A percentile compares a stretch with the other conserved stretches of the same genome.
Evolutionary conservation across 108 stramenopile species (phyloP).

Genomic region (Nitzschia putrida): DNA sequence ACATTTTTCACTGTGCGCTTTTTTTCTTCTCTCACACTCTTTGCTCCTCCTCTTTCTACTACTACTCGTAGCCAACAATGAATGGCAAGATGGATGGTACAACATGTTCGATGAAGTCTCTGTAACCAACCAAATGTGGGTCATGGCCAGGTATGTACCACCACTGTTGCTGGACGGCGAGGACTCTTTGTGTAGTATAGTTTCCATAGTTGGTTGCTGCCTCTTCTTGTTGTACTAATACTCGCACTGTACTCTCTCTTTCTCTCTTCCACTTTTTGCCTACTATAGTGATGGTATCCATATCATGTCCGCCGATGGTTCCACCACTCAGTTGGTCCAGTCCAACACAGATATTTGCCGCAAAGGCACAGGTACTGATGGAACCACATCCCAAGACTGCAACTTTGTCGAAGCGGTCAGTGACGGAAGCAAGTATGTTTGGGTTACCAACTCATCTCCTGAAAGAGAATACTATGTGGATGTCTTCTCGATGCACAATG

Average conservation of each 20-base stretch:
- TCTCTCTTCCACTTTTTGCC: too few species aligned
- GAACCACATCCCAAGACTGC: background rate
- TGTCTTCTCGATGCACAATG: background rate
- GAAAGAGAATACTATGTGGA: background rate
- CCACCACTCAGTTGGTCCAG: background rate
- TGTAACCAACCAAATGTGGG: background rate
- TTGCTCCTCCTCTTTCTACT: too few species aligned
- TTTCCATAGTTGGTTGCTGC: background rate
- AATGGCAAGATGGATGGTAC: background rate
- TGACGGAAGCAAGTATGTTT: background rate
- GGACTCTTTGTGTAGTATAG: background rate
- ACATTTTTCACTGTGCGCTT: too few species aligned
- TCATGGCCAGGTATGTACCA: background rate
- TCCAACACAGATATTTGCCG: background rate
- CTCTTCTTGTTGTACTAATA: too few species aligned
- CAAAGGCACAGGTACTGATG: background rate
- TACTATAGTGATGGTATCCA: background rate
- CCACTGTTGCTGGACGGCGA: background rate
- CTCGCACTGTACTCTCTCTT: too few species aligned
- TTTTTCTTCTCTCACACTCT: too few species aligned
- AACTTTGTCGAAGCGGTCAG: background rate
- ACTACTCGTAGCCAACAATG: background rate
- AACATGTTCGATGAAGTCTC: background rate
- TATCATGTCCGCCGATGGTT: background rate
- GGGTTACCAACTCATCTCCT: background rate